phyloP scores from a whole-genome alignment of 164 flowering plant genomes.

The grape (Vitis vinifera) region DNA sequence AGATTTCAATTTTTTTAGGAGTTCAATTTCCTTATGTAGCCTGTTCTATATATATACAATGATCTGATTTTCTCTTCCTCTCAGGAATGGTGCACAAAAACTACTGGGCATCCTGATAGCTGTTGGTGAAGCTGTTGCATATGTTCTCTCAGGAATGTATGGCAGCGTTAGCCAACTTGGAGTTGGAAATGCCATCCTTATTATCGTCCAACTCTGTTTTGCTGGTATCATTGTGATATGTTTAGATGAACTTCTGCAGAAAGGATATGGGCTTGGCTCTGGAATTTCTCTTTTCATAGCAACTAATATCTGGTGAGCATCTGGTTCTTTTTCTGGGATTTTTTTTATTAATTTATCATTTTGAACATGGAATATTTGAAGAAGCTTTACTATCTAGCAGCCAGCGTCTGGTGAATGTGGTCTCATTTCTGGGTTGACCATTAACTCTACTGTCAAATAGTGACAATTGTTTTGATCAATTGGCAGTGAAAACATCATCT shows the following conservation, averaged over 20 bases:
- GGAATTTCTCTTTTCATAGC: slow-evolving; percentile 74
- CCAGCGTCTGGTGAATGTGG: no score
- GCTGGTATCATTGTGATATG: slow-evolving; percentile 76
- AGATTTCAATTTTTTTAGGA: background rate
- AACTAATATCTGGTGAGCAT: slow-evolving; percentile 65
- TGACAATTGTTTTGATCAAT: background rate
- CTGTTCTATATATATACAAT: no score
- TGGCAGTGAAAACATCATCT: slow-evolving; percentile 69
- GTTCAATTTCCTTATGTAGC: background rate
- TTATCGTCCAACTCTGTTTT: slow-evolving; percentile 62
- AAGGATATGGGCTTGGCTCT: slow-evolving; percentile 74
- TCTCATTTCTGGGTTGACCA: background rate
- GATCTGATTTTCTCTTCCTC: background rate
- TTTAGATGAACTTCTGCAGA: slow-evolving; percentile 69
- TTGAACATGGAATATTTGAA: no score
- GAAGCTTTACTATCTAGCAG: no score
- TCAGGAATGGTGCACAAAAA: slow-evolving; percentile 76
- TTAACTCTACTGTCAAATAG: background rate
- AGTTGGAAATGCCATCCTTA: slow-evolving; percentile 69
- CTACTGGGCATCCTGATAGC: slow-evolving; percentile 64
- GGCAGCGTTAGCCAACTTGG: slow-evolving; percentile 76
- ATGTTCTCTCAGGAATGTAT: slow-evolving; percentile 75
- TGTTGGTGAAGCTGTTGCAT: slow-evolving; percentile 68
- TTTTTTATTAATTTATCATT: no score
- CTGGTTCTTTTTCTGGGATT: background rate